phyloP scores from a whole-genome alignment of 2,329 filamentous ascomycete genomes.

The Dactylonectria macrodidyma region DNA sequence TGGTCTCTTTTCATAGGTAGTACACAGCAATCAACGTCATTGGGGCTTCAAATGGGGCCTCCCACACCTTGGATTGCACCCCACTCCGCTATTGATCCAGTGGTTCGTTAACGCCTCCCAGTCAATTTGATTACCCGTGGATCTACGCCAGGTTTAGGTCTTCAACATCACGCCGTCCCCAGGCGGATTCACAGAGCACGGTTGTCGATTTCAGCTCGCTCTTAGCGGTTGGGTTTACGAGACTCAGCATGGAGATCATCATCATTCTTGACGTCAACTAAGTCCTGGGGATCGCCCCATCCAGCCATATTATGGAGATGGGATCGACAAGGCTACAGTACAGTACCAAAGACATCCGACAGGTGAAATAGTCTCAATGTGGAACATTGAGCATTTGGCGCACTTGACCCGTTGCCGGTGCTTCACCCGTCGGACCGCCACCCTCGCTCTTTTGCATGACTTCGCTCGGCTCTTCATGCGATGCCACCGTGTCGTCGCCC shows the following conservation, averaged over 20 bases:
- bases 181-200: background rate
- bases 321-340: background rate
- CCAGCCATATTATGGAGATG: background rate
- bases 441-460: background rate
- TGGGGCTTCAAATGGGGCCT: constrained; percentile 6
- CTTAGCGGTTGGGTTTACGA: background rate
- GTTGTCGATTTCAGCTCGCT: constrained; percentile 10
- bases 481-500: constrained; percentile 12
- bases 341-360: background rate
- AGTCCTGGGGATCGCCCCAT: background rate
- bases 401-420: background rate
- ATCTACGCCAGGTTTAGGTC: constrained; percentile 24
- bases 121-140: constrained; percentile 30
- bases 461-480: constrained; percentile 10
- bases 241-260: background rate
- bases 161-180: constrained; percentile 9
- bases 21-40: no score
- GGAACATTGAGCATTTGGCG: background rate
- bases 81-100: constrained; percentile 25
- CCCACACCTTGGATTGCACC: constrained; percentile 10
- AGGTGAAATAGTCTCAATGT: background rate
- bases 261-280: background rate
- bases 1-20: background rate
- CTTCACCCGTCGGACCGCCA: constrained; percentile 8
- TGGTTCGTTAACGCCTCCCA: constrained; percentile 14